Base-by-base conservation (phyloP, 106 monocot species). In the Amphibolis antarctica region DNA sequence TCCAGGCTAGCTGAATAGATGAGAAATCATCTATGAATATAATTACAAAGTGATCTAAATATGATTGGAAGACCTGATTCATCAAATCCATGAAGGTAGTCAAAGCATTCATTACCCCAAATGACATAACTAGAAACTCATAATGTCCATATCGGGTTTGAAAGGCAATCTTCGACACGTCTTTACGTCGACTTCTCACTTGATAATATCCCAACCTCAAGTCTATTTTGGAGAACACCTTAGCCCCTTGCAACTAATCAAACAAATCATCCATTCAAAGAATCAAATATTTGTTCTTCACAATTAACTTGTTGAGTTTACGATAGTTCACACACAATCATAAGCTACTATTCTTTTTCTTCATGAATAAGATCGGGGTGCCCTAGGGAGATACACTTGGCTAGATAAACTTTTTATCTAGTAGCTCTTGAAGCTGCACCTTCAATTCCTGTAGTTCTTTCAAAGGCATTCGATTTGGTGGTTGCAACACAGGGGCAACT, bases 181-280 rank as follows among this genome's bases (percentile, higher is more conserved):
- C 54, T 5, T 11, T 7, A 42, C 42, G 18, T 20, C 12, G 7
- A 1, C 23, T 20, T 1, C 0, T n/a, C 9, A 62, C 9, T 62
- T 62, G 42, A 61, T 61, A 19, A 61, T 61, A 61, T 24, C 42
- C 19, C 2, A 24, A 62, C 20, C 62, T 20, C 0, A 61, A 6
- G 20, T 62, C 62, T 24, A 46, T 62, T 30, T 62, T 46, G 19
- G 44, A 62, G 10, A 62, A 44, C 1, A 10, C 0, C 0, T 12
- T 44, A 6, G 19, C 21, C 5, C 12, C 44, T 28, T 11, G 6
- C 19, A 44, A 21, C 12, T 62, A 12, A 62, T 45, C 62, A 62
- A 62, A 19, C 43, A 62, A 44, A 45, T 62, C 30, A 42, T 62
- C 62, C 0, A 46, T 62, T n/a, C n/a, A n/a, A n/a, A n/a, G n/a